Base-by-base conservation (phyloP, 1,284 basidiomycete species). In the Boletus sp. region DNA sequence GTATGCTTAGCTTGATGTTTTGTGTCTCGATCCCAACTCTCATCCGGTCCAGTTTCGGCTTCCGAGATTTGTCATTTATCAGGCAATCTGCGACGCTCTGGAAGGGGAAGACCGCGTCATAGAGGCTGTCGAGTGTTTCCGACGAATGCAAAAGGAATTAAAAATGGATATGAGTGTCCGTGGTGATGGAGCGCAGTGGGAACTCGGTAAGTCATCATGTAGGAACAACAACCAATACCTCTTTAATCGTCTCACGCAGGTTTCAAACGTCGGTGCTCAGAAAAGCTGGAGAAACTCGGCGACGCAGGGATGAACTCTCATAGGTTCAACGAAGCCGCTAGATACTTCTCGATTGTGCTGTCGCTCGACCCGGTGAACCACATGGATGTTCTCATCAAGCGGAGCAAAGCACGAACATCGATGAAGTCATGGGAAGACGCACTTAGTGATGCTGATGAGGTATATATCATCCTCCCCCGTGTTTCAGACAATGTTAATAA, bases 341-440 rank as follows among this genome's bases (percentile, higher is more conserved):
- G 22, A 29, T 16, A 29, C 10, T 27, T 26, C n/a, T 37, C 48
- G 8, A 37, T 4, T 5, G 1, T 23, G 8, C 10, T 43, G 19
- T 50, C 17, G 0, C 39, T 41, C 3, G n/a, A 42, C 16, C 30
- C 34, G 6, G 8, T 3, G 16, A 13, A 51, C 8, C 16, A 19
- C 8, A 4, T n/a, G 6, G 36, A 35, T 3, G 29, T 30, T 17
- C 36, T 45, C 8, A n/a, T 33, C n/a, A 33, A 33, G 12, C 17
- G 30, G 8, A 42, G 22, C 20, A 25, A 13, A 10, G 20, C 40
- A 3, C 17, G 38, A n/a, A n/a, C 32, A 8, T 16, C 8, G 10
- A 38, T 43, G 34, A 20, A n/a, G 1, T 26, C 7, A 3, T 44
- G 49, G 48, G 29, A 16, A n/a, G 48, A 51, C 1, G 48, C 39